phyloP scores from a whole-genome alignment of 352 stramenopile species.

The Phytophthora nicotianae region DNA sequence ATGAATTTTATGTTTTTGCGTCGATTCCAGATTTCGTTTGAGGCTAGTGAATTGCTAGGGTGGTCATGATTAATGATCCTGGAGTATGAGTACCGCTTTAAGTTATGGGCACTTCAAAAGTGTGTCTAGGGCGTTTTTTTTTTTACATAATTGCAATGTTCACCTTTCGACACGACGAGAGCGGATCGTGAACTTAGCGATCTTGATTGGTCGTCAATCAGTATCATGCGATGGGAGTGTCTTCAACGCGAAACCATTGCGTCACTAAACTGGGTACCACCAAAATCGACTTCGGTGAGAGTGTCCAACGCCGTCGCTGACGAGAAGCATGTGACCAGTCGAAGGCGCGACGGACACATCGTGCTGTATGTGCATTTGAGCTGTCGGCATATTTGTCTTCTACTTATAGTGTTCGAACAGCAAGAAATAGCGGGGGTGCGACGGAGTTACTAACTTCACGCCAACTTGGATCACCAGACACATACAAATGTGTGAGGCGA shows the following conservation, averaged over 20 bases:
- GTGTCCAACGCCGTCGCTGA: conserved; percentile 16
- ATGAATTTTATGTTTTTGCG: too few relatives aligned
- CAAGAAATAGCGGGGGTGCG: background rate
- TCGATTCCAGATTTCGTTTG: too few relatives aligned
- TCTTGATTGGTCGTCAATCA: conserved; percentile 13
- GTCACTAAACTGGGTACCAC: background rate
- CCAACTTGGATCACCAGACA: conserved; percentile 4
- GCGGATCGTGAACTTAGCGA: conserved; percentile 14
- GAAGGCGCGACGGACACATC: background rate
- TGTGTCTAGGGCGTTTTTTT: too few relatives aligned
- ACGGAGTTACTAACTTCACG: conserved; percentile 6
- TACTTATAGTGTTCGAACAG: conserved; percentile 18
- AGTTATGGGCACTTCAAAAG: too few relatives aligned
- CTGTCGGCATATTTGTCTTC: background rate
- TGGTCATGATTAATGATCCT: too few relatives aligned
- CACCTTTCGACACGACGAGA: conserved; percentile 9
- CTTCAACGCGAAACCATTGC: too few relatives aligned
- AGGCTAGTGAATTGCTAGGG: too few relatives aligned
- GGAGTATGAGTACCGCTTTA: too few relatives aligned
- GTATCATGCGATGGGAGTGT: background rate
- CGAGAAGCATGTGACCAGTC: background rate
- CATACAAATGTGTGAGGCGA: too few relatives aligned
- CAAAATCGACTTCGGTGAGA: too few relatives aligned
- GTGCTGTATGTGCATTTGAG: too few relatives aligned
- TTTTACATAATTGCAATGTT: too few relatives aligned